Conservation (phyloP, 1,284 basidiomycete species). For the Cutaneotrichosporon sp. region DNA sequence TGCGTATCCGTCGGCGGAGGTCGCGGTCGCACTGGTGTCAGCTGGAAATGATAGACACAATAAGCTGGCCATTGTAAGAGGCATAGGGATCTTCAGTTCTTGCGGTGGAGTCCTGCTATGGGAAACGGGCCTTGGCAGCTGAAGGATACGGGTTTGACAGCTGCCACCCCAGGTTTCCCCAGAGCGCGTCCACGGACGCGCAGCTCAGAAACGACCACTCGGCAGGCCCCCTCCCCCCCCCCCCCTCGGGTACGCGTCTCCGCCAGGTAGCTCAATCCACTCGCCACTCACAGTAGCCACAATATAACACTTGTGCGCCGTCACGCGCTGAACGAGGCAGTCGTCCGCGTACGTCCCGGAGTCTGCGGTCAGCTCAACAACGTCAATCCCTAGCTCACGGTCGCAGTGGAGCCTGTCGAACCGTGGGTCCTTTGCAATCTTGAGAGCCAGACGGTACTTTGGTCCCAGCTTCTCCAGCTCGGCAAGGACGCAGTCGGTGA, state of each 20-base stretch:
- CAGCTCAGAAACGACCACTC: too few species aligned
- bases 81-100: too few species aligned
- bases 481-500: slow-evolving; percentile 97
- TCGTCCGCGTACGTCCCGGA: slow-evolving; percentile 97
- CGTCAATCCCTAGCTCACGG: slow-evolving; percentile 29
- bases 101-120: too few species aligned
- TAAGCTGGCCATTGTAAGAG: too few species aligned
- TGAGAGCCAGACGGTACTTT: slow-evolving; percentile 88
- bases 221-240: too few species aligned
- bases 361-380: slow-evolving; percentile 51
- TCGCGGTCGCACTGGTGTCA: slow-evolving; percentile 76
- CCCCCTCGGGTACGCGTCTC: not conserved
- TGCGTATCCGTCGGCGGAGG: slow-evolving; percentile 83
- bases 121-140: too few species aligned
- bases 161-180: too few species aligned
- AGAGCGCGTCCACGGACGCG: too few species aligned
- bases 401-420: slow-evolving; percentile 92
- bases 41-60: not conserved
- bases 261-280: not conserved
- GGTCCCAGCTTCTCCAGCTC: slow-evolving; percentile 97
- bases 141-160: too few species aligned
- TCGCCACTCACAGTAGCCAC: slow-evolving; percentile 70
- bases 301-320: slow-evolving; percentile 92
- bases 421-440: slow-evolving; percentile 94
- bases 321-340: slow-evolving; percentile 92